A percentile compares a stretch with the other conserved stretches of the same genome.
These are phyloP conservation scores for Hypoxylon sp. DNA, from an alignment of 2,329 filamentous ascomycete genomes.

Conservation along the genomic window DNA sequence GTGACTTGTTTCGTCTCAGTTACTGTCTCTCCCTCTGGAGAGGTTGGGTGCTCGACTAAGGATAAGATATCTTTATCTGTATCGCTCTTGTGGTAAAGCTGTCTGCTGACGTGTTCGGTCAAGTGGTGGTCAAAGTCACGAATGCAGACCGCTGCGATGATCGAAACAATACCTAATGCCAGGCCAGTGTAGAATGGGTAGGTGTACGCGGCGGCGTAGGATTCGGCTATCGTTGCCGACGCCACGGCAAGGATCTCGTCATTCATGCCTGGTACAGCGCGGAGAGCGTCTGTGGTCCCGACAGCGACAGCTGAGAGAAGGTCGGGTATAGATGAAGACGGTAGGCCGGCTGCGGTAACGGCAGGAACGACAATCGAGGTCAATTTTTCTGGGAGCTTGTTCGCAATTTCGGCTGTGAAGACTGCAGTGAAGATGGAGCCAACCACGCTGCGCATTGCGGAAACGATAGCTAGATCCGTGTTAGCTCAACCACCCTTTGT, in stretches of 20 bases:
- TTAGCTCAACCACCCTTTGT: constrained; percentile 2
- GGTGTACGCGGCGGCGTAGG: constrained; percentile 39
- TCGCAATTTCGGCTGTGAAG: constrained; percentile 38
- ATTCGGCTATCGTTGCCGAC: constrained; percentile 28
- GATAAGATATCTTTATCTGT: constrained; percentile 37
- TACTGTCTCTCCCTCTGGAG: neutral
- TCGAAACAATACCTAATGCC: constrained; percentile 33
- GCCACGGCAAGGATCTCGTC: constrained; percentile 30
- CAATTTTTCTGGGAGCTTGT: constrained; percentile 41
- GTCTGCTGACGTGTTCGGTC: constrained; percentile 40
- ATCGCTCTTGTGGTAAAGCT: constrained; percentile 42
- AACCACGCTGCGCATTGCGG: constrained; percentile 33
- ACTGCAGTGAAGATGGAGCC: constrained; percentile 43
- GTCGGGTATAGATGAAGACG: constrained; percentile 27
- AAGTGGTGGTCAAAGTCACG: constrained; percentile 44
- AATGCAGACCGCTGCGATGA: constrained; percentile 33
- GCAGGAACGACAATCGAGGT: constrained; percentile 34
- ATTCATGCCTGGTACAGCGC: constrained; percentile 43
- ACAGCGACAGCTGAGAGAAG: constrained; percentile 21
- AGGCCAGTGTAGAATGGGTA: constrained; percentile 43
- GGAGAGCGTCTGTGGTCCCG: constrained; percentile 32
- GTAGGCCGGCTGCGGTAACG: constrained; percentile 35
- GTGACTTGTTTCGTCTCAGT: constrained; percentile 20
- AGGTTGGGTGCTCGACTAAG: constrained; percentile 24
- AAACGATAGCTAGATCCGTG: constrained; percentile 33